A percentile compares a stretch with the other conserved stretches of the same genome.
Evolutionary conservation across 192 early-diverging fungal genomes (phyloP).

Genomic region (Pilaira anomala): DNA sequence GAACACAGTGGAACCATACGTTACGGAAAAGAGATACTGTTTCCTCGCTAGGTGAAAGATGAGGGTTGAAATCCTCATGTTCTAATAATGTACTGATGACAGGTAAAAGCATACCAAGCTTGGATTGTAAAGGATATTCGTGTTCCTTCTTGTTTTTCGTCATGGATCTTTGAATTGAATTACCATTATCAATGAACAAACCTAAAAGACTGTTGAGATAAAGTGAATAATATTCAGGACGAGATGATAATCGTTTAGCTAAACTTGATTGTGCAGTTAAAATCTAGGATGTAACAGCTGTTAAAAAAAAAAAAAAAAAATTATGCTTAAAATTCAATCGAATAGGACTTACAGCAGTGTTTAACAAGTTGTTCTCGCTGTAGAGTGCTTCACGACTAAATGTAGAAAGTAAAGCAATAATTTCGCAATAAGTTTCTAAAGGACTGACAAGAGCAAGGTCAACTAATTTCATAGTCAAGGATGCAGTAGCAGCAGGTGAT

Average conservation of each 20-base stretch:
- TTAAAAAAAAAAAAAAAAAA: not conserved
- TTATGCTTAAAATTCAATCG: not conserved
- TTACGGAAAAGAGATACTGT: slow-evolving; percentile 75
- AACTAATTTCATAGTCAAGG: slow-evolving; percentile 55
- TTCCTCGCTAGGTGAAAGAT: slow-evolving; percentile 56
- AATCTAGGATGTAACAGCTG: slow-evolving; percentile 45
- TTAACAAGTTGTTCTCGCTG: slow-evolving; percentile 46
- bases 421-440: slow-evolving; percentile 54
- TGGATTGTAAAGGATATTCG: slow-evolving; percentile 42
- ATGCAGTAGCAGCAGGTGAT: slow-evolving; percentile 44
- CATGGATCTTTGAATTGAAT: slow-evolving; percentile 47
- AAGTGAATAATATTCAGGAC: slow-evolving; percentile 54
- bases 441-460: slow-evolving; percentile 60
- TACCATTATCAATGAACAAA: slow-evolving; percentile 61
- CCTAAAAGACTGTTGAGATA: slow-evolving; percentile 52
- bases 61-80: slow-evolving; percentile 56
- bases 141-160: slow-evolving; percentile 42
- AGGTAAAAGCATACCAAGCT: slow-evolving; percentile 59
- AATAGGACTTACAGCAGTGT: slow-evolving; percentile 50
- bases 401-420: slow-evolving; percentile 49
- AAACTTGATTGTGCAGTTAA: slow-evolving; percentile 42
- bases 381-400: slow-evolving; percentile 43
- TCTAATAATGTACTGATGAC: slow-evolving; percentile 58
- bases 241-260: slow-evolving; percentile 43
- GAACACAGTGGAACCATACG: slow-evolving; percentile 86